Percentiles rank a stretch among this genome's conserved stretches.
Evolutionary conservation across 306 rosid species (phyloP).

Genomic region (Amphicarpaea edgeworthii): DNA sequence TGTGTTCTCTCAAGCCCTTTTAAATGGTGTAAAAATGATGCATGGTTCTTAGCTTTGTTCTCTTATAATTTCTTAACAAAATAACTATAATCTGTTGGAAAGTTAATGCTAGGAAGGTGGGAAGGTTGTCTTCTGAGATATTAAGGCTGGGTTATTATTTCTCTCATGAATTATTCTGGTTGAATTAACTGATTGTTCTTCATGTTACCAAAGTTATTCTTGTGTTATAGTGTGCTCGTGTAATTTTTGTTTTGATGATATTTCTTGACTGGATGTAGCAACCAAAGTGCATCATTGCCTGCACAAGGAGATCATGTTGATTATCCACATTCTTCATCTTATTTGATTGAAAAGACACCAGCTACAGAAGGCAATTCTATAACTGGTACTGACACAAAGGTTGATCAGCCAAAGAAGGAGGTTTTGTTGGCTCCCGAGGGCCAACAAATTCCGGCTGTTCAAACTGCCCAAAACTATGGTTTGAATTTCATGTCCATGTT

Average conservation of each 20-base stretch:
- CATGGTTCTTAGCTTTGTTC: constrained; percentile 23
- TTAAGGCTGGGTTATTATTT: constrained; percentile 24
- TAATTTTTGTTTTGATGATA: constrained; percentile 28
- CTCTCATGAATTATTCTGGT: constrained; percentile 20
- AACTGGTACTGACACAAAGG: constrained; percentile 48
- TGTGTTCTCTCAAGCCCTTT: background rate
- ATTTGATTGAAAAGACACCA: constrained; percentile 44
- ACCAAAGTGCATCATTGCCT: constrained; percentile 46
- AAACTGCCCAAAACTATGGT: constrained; percentile 54
- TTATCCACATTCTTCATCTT: constrained; percentile 54
- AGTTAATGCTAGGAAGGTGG: constrained; percentile 27
- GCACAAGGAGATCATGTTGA: constrained; percentile 55
- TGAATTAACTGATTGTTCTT: constrained; percentile 30
- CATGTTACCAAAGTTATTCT: constrained; percentile 23
- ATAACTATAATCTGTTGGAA: constrained; percentile 10
- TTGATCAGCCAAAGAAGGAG: constrained; percentile 62
- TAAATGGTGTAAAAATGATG: constrained; percentile 26
- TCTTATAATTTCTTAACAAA: background rate
- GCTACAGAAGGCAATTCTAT: constrained; percentile 53
- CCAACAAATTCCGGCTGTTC: constrained; percentile 49
- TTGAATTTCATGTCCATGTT: constrained; percentile 55
- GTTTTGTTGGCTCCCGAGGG: constrained; percentile 54
- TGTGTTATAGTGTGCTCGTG: constrained; percentile 23
- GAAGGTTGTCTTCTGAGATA: constrained; percentile 24
- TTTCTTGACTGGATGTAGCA: constrained; percentile 56